Evolutionary conservation across 2,329 filamentous ascomycete species (phyloP).

Genomic region (Beauveria pseudobassiana): DNA sequence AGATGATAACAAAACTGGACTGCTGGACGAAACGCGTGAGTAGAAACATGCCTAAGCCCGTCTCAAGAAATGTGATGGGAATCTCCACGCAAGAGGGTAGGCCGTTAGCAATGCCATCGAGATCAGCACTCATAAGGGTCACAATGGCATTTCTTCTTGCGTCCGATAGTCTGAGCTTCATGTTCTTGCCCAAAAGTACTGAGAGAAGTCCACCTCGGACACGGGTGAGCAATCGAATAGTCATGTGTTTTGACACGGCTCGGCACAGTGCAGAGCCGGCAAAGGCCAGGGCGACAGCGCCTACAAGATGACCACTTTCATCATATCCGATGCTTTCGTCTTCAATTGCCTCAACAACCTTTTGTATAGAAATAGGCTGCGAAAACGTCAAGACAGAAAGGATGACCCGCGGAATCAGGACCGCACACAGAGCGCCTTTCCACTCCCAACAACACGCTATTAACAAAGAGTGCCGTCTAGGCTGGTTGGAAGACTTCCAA

Average conservation of each 20-base stretch:
- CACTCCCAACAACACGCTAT: conserved; percentile 17
- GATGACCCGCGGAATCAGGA: background rate
- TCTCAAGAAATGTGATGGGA: background rate
- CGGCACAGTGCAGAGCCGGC: background rate
- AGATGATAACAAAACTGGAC: background rate
- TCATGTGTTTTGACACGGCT: background rate
- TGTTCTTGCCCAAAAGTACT: background rate
- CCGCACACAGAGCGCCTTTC: conserved; percentile 7
- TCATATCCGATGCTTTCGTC: conserved; percentile 13
- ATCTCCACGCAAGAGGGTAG: background rate
- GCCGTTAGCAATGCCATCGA: background rate
- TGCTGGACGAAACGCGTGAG: background rate
- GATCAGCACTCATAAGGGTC: background rate
- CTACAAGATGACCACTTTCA: background rate
- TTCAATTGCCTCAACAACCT: conserved; percentile 10
- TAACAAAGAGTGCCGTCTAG: background rate
- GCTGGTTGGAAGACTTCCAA: background rate
- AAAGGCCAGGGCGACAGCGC: background rate
- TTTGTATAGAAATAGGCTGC: background rate
- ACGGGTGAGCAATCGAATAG: background rate
- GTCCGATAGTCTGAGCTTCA: background rate
- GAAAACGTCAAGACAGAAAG: background rate
- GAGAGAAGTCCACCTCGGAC: background rate
- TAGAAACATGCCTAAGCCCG: background rate
- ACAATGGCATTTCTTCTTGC: background rate